Evolutionary conservation across 2,329 filamentous ascomycete genomes (phyloP).

Genomic region (Aspergillus cejpii): DNA sequence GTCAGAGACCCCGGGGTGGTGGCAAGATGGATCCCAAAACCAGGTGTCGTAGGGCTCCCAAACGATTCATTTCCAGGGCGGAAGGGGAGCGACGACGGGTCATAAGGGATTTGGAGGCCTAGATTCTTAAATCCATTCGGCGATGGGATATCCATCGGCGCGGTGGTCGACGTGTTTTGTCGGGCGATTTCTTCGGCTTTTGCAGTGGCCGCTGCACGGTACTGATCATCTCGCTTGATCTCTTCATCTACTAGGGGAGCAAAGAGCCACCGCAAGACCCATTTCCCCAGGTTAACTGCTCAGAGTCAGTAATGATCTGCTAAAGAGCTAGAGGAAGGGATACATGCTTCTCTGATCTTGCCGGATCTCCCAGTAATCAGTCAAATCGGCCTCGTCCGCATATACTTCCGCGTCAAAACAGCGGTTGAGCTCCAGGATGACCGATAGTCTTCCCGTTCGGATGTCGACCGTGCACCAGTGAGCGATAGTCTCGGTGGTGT

Average conservation of each 20-base stretch:
- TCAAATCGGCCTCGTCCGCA: constrained; percentile 74
- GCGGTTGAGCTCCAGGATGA: constrained; percentile 86
- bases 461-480: constrained; percentile 97
- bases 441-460: constrained; percentile 82
- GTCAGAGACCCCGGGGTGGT: constrained; percentile 51
- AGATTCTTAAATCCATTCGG: constrained; percentile 22
- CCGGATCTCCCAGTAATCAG: constrained; percentile 69
- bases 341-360: constrained; percentile 86
- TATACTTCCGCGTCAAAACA: constrained; percentile 98
- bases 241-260: constrained; percentile 84
- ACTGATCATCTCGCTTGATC: constrained; percentile 68
- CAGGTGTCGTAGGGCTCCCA: constrained; percentile 61
- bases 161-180: constrained; percentile 52
- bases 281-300: constrained; percentile 88
- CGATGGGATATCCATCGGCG: constrained; percentile 53
- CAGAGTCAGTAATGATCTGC: constrained; percentile 2
- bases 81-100: constrained; percentile 48
- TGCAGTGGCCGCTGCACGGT: constrained; percentile 63
- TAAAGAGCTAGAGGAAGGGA: not conserved
- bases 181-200: constrained; percentile 54
- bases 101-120: constrained; percentile 24
- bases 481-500: constrained; percentile 80
- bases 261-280: constrained; percentile 90
- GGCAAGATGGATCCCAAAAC: constrained; percentile 69
- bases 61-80: constrained; percentile 57